A percentile compares a stretch with the other conserved stretches of the same genome.
These are phyloP conservation scores for Auriscalpium vulgare DNA, from an alignment of 768 basidiomycete genomes.

Conservation along the genomic window DNA sequence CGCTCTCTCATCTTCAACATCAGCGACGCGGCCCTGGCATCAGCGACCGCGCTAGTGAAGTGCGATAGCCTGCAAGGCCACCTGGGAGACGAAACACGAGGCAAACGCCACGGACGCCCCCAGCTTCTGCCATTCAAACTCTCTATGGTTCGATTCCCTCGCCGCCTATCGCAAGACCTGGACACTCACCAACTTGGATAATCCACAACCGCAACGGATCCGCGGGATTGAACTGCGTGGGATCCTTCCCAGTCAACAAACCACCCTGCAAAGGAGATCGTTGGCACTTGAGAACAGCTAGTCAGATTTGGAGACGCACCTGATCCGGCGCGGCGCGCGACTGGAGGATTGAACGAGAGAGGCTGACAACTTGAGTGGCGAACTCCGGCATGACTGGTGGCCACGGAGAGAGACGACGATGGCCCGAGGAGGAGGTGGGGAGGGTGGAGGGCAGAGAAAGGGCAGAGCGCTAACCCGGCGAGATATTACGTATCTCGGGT, in stretches of 20 bases:
- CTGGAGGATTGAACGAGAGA: not conserved
- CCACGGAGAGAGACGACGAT: too few relatives aligned
- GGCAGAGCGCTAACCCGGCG: too few relatives aligned
- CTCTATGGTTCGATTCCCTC: too few relatives aligned
- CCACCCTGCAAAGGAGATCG: constrained; percentile 44
- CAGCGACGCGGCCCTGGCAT: not conserved
- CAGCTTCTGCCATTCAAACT: too few relatives aligned
- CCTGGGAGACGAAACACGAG: not conserved
- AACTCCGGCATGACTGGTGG: constrained; percentile 3
- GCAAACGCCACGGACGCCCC: not conserved
- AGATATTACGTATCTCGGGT: too few relatives aligned
- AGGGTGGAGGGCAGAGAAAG: too few relatives aligned
- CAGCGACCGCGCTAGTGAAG: not conserved
- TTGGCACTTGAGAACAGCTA: too few relatives aligned
- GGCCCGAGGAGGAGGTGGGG: too few relatives aligned
- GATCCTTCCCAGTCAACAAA: constrained; percentile 68
- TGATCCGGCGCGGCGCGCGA: constrained; percentile 12
- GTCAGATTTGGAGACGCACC: not conserved
- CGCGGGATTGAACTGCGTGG: constrained; percentile 48
- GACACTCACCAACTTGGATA: constrained; percentile 60
- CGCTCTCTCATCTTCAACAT: not conserved
- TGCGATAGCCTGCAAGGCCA: not conserved
- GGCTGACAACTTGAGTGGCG: constrained; percentile 1
- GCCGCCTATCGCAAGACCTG: too few relatives aligned
- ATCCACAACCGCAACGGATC: constrained; percentile 78